Conservation (phyloP, 2,329 filamentous ascomycete genomes). For the Periglandula ipomoeae region DNA sequence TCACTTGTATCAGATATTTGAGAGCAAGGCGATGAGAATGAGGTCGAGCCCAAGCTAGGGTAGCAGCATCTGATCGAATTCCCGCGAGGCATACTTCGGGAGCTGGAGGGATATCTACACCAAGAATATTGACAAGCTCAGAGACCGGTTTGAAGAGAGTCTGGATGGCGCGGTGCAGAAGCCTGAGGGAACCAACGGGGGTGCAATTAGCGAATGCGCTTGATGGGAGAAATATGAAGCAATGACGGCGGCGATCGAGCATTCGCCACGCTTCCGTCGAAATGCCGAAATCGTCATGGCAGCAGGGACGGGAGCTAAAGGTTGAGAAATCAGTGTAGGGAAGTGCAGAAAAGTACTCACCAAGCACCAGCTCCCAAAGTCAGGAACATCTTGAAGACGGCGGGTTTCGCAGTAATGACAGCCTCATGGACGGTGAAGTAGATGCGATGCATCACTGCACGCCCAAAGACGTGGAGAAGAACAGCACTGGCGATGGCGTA, state of each 20-base stretch:
- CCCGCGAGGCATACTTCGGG: conserved; percentile 86
- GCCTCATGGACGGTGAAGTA: conserved; percentile 20
- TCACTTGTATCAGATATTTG: conserved; percentile 87
- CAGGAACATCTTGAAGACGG: conserved; percentile 46
- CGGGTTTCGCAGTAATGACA: conserved; percentile 37
- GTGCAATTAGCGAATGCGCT: background rate
- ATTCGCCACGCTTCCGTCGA: no score
- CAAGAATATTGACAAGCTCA: conserved; percentile 81
- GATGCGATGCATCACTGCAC: conserved; percentile 20
- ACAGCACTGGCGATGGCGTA: conserved; percentile 23
- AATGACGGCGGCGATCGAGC: no score
- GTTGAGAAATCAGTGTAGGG: conserved; percentile 4
- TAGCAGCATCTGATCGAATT: conserved; percentile 78
- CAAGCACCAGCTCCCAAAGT: conserved; percentile 44
- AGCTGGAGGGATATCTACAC: conserved; percentile 84
- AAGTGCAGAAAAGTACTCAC: conserved; percentile 27
- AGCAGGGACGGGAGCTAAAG: no score
- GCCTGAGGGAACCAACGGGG: conserved; percentile 39
- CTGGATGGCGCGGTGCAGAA: conserved; percentile 76
- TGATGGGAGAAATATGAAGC: no score
- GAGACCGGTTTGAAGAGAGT: conserved; percentile 87
- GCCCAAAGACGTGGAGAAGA: conserved; percentile 24
- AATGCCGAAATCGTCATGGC: background rate
- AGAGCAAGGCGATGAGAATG: conserved; percentile 57
- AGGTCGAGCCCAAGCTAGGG: conserved; percentile 82